Percentiles rank a stretch among this genome's conserved stretches.
Evolutionary conservation across 148 eudicot genomes (phyloP).

Genomic region (Rhododendron vialii): DNA sequence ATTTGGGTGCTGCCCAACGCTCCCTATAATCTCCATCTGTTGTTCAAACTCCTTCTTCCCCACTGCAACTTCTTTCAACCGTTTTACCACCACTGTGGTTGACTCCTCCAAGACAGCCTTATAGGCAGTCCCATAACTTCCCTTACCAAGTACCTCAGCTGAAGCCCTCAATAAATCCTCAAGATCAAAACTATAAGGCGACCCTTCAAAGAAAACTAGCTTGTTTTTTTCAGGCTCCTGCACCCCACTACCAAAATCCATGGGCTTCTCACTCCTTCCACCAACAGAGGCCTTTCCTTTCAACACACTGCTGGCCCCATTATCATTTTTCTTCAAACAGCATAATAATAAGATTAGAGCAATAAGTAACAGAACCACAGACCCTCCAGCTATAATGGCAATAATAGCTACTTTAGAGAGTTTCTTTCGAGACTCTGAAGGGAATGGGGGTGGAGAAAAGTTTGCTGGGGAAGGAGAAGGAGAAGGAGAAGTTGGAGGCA

Average conservation of each 20-base stretch:
- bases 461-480: slow-evolving; percentile 23
- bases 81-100: slow-evolving; percentile 48
- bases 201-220: slow-evolving; percentile 45
- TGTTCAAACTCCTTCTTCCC: slow-evolving; percentile 20
- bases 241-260: slow-evolving; percentile 44
- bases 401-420: slow-evolving; percentile 22
- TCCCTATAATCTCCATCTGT: slow-evolving; percentile 19
- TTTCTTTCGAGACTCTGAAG: slow-evolving; percentile 16
- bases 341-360: slow-evolving; percentile 13
- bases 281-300: slow-evolving; percentile 27
- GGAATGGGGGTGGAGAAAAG: slow-evolving; percentile 5
- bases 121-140: slow-evolving; percentile 49
- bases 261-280: slow-evolving; percentile 30
- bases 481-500: slow-evolving; percentile 31
- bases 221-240: slow-evolving; percentile 45
- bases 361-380: slow-evolving; percentile 17
- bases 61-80: slow-evolving; percentile 24
- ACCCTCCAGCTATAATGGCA: slow-evolving; percentile 40
- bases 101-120: slow-evolving; percentile 56
- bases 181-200: slow-evolving; percentile 39
- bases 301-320: slow-evolving; percentile 12
- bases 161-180: slow-evolving; percentile 45
- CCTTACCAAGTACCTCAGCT: slow-evolving; percentile 34
- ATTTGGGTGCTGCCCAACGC: slow-evolving; percentile 17
- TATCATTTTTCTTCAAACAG: slow-evolving; percentile 25